A percentile compares a stretch with the other conserved stretches of the same genome.
phyloP scores from a whole-genome alignment of 768 basidiomycete genomes.

The Termitomyces sp. region DNA sequence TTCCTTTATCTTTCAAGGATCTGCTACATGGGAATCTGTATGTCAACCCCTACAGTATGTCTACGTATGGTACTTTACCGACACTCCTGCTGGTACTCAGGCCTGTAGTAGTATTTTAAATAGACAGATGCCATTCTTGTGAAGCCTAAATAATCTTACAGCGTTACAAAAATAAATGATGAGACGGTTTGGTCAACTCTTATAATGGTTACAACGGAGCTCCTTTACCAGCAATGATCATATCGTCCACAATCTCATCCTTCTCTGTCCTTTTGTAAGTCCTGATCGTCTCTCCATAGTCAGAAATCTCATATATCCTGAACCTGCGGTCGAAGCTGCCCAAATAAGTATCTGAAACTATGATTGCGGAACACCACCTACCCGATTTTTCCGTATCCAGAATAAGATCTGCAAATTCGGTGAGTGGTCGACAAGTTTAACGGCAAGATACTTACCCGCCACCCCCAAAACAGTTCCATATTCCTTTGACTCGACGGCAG shows the following conservation, averaged over 20 bases:
- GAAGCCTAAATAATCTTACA: conserved; percentile 2
- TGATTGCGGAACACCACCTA: conserved; percentile 23
- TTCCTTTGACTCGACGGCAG: conserved; percentile 75
- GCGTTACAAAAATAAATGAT: too few relatives aligned
- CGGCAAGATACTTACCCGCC: conserved; percentile 49
- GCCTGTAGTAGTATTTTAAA: too few relatives aligned
- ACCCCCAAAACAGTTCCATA: conserved; percentile 92
- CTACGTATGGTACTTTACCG: too few relatives aligned
- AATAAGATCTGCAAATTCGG: conserved; percentile 53
- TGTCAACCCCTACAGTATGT: too few relatives aligned
- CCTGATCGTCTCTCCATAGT: conserved; percentile 87
- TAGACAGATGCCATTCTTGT: not conserved
- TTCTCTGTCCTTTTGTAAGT: conserved; percentile 82
- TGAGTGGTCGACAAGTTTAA: not conserved
- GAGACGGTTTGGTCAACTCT: not conserved
- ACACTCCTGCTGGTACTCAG: too few relatives aligned
- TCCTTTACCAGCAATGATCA: conserved; percentile 54
- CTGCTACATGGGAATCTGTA: too few relatives aligned
- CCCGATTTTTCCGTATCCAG: conserved; percentile 78
- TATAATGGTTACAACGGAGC: conserved; percentile 24
- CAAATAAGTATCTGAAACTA: conserved; percentile 4
- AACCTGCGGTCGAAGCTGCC: conserved; percentile 85
- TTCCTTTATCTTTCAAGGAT: too few relatives aligned
- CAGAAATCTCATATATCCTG: conserved; percentile 80
- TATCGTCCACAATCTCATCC: conserved; percentile 59